phyloP scores from a whole-genome alignment of 2,329 filamentous ascomycete species.

The Verticillium tricorpus region DNA sequence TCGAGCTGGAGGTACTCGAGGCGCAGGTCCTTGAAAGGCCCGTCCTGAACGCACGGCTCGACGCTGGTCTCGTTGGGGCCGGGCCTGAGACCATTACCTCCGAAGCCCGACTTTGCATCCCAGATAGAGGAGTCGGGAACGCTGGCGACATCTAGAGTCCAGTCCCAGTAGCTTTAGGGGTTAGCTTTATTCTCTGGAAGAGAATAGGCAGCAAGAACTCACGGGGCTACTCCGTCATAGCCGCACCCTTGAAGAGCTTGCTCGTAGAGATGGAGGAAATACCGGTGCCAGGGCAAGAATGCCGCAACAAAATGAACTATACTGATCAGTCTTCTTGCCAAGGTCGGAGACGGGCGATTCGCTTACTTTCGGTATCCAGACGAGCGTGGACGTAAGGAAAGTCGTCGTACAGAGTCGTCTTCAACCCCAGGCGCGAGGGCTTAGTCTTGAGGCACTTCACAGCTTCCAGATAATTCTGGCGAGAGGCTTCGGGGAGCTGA shows the following conservation, averaged over 20 bases:
- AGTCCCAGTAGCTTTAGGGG: conserved; percentile 25
- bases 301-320: conserved; percentile 22
- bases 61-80: background rate
- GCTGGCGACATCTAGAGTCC: conserved; percentile 23
- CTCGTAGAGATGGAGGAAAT: conserved; percentile 26
- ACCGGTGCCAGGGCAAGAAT: conserved; percentile 30
- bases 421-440: conserved; percentile 19
- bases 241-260: conserved; percentile 19
- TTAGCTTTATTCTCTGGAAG: background rate
- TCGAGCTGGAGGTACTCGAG: conserved; percentile 12
- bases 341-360: too few relatives aligned
- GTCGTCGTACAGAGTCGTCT: conserved; percentile 24
- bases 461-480: conserved; percentile 18
- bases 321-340: too few relatives aligned
- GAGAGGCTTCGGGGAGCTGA: background rate
- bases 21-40: conserved; percentile 18
- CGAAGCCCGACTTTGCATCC: conserved; percentile 20
- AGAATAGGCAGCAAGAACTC: background rate
- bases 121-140: conserved; percentile 18
- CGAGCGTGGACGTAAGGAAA: conserved; percentile 22
- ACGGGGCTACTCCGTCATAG: conserved; percentile 11
- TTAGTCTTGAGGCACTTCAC: conserved; percentile 22
- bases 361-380: conserved; percentile 8
- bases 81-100: conserved; percentile 18
- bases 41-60: conserved; percentile 11